Base-by-base conservation (phyloP, 2,329 filamentous ascomycete species). In the Fusarium annulatum region DNA sequence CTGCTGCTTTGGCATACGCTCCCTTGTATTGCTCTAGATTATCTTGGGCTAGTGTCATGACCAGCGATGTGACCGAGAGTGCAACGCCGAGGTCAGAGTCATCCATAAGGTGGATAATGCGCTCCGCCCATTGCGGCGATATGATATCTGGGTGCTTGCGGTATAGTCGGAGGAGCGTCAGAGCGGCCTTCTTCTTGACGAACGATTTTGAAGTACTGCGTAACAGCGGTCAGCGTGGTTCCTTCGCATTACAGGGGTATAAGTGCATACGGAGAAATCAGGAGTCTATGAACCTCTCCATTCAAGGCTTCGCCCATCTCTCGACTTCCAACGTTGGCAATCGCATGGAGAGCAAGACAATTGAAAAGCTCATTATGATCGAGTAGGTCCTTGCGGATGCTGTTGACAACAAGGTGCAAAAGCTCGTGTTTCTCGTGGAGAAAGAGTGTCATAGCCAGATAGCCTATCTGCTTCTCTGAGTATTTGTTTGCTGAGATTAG, bases 381-480 rank as follows among this genome's bases (percentile, higher is more conserved):
- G 77, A 96, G 86, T 61, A 99, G 84, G 79, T 99, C 96, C 82
- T 99, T 99, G 68, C 96, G 90, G 85, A 99, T 98, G 81, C 96
- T 98, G 86, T 99, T 99, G 79, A 99, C 95, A 38, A 99, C 96
- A 76, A 99, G 85, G 82, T 98, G 96, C 72, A 99, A 86, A 72
- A 99, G 88, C 83, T 99, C 96, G 85, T 99, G 96, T 82, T 97
- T 91, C 84, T 99, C 96, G 83, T 99, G 96, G 45, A 99, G 87
- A 84, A 99, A 98, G 62, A 99, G 88, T 4, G 96, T 99, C 83
- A 99, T 97, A 60, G 96, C 96, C 77, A 99, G 89, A 82, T 99
- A 99, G 63, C 96, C 96, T 80, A 99, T 99, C 86, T 99, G 96
- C 86, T 99, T 99, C 83, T 99, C 96, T 28, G 96, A 98, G 85